Evolutionary conservation across 257 asterid genomes (phyloP).

Genomic region (Lithospermum erythrorhizon): DNA sequence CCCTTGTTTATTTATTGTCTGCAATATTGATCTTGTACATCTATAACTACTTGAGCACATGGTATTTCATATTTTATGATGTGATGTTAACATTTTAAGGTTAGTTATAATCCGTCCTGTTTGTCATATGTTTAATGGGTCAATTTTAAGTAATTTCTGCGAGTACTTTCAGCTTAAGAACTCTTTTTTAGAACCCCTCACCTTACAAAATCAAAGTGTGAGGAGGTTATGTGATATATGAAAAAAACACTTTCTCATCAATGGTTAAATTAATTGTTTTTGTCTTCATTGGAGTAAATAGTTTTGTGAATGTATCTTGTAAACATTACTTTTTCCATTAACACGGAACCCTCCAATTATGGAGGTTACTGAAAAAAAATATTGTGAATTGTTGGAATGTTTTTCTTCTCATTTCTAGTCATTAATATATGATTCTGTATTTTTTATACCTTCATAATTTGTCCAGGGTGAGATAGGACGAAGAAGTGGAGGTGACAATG

Average conservation of each 20-base stretch:
- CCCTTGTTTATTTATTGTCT: not conserved
- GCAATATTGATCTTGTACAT: not conserved
- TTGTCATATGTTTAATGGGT: not conserved
- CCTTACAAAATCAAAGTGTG: too few species aligned
- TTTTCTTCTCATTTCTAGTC: not conserved
- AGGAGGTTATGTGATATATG: too few species aligned
- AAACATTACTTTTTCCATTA: too few species aligned
- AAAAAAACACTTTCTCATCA: too few species aligned
- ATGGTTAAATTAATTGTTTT: too few species aligned
- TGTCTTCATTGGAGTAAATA: too few species aligned
- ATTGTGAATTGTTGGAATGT: not conserved
- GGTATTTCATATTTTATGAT: not conserved
- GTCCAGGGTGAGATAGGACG: slow-evolving; percentile 93
- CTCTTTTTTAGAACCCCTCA: too few species aligned
- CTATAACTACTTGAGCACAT: not conserved
- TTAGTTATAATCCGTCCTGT: not conserved
- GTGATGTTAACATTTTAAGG: not conserved
- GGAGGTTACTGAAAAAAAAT: too few species aligned
- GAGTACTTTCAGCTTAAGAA: not conserved
- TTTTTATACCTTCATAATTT: slow-evolving; percentile 1
- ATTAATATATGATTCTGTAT: not conserved
- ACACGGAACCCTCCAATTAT: too few species aligned
- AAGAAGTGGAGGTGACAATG: slow-evolving; percentile 99
- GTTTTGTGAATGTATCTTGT: too few species aligned
- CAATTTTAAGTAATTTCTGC: not conserved